Base-by-base conservation (phyloP, 2,329 filamentous ascomycete species). In the Lecanicillium sp. region DNA sequence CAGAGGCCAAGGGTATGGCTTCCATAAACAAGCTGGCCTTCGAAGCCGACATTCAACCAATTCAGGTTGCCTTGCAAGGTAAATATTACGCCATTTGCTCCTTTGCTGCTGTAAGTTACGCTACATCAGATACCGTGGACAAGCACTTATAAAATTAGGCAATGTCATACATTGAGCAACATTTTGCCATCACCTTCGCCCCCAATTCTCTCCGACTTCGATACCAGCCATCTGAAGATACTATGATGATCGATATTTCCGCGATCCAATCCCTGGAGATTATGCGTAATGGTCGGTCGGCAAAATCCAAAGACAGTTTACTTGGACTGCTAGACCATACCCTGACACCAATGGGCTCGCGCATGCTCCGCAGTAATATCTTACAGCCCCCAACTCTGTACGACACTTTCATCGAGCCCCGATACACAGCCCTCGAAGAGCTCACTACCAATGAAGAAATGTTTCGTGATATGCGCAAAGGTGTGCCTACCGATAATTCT, bases 171-270 rank as follows among this genome's bases (percentile, higher is more conserved):
- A 74, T 94, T 33, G 84, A 94, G 41, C 60, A 82, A 2, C 76
- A 79, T 6, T 71, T 87, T 44, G 70, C 70, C 4, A 71, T 82
- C 43, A 77, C 72, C 1, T 92, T 95, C 54, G 71, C 79, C 4
- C 69, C 73, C n/a, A 82, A 92, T 55, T 89, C 89, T 15, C 72
- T 97, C 22, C 79, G 87, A 4, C 83, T 97, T 53, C 82, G 79
- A 46, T 96, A 94, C 49, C 82, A 90, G 51, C 84, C 88, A 1
- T 88, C 87, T 0, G 86, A 94, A 54, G 85, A 90, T 17, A 86
- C 87, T 1, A 95, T 97, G 89, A 87, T 94, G 76, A 94, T 97
- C 49, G 90, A 96, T 52, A 72, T 92, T 3, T 83, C 87, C 1
- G 94, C 89, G 0, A 87, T 96, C 19, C 74, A 81, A 28, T 87